These are phyloP conservation scores for Ganoderma resinaceum DNA, from an alignment of 1,284 basidiomycete genomes.

Conservation along the genomic window DNA sequence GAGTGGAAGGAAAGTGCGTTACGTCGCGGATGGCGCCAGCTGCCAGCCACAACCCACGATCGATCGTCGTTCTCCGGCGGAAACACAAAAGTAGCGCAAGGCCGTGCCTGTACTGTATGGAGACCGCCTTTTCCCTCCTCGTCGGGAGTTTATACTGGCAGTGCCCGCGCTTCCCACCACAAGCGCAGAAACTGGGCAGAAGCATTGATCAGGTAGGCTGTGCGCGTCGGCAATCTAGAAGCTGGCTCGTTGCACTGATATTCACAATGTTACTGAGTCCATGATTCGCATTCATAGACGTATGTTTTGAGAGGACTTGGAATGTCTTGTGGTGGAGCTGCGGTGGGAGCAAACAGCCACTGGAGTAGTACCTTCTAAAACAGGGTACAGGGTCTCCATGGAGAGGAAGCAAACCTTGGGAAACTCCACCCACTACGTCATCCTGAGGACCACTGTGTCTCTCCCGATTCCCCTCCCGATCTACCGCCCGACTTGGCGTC, in stretches of 20 bases:
- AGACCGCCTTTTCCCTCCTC: background rate
- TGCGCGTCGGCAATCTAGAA: background rate
- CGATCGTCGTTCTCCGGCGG: slow-evolving; percentile 18
- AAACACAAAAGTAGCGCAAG: slow-evolving; percentile 6
- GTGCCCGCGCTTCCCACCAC: background rate
- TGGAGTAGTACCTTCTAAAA: background rate
- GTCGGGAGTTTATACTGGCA: background rate
- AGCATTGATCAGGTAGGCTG: background rate
- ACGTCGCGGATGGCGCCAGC: slow-evolving; percentile 30
- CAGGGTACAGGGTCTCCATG: background rate
- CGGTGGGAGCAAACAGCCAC: background rate
- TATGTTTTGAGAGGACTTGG: background rate
- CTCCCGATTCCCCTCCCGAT: background rate
- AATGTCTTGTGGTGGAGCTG: background rate
- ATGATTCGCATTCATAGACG: background rate
- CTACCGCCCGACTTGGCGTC: background rate
- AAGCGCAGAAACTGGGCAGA: background rate
- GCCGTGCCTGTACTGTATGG: slow-evolving; percentile 27
- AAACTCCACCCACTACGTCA: background rate
- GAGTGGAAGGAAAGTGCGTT: slow-evolving; percentile 20
- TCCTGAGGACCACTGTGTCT: background rate
- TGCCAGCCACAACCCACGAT: slow-evolving; percentile 28
- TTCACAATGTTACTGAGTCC: background rate
- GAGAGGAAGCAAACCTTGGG: background rate
- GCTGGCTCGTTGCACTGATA: background rate